Base-by-base conservation (phyloP, 805 yeast genomes). In the Metschnikowia cerradonensis region DNA sequence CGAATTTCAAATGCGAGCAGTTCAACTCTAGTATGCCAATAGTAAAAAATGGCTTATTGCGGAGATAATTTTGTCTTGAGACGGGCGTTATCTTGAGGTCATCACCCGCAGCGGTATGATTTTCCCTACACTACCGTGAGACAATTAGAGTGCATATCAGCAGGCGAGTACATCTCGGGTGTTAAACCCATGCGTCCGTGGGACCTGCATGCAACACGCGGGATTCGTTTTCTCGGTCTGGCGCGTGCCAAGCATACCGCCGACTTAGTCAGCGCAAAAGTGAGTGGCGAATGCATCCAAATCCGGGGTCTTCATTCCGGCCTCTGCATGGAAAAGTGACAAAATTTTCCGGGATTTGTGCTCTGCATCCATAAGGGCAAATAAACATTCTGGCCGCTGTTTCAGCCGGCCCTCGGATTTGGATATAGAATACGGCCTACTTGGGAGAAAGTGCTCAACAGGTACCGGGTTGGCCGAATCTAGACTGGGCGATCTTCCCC, bases 81-180 rank as follows among this genome's bases (percentile, higher is more conserved):
- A 26, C 34, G 3, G 39, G 23, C 14, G 5, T 44, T 33, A 34
- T 33, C 46, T 43, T 43, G 32, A 26, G 20, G 33, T 31, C 41
- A 14, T 31, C 47, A 26, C 41, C 17, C n/a, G 45, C 48, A 30
- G 48, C 36, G 31, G 32, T 17, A 22, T 2, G 10, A 11, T 14
- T 8, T 41, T 34, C 38, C 15, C 23, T 35, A 26, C 39, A 34
- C 31, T 44, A 30, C 47, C 47, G 20, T 44, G 47, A 44, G 47
- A 44, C 47, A 44, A 35, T 35, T 22, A 35, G 41, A 44, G 41
- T 44, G 41, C 40, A 44, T 35, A 35, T 11, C 5, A 10, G 14
- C 3, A 14, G 8, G 19, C 11, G 10, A 20, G 22, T 20, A 34
- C 43, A 26, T 22, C 43, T 40, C 43, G 43, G 34, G 10, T 15